Conservation (phyloP, 1,284 basidiomycete species). For the Trichosporon sp. region DNA sequence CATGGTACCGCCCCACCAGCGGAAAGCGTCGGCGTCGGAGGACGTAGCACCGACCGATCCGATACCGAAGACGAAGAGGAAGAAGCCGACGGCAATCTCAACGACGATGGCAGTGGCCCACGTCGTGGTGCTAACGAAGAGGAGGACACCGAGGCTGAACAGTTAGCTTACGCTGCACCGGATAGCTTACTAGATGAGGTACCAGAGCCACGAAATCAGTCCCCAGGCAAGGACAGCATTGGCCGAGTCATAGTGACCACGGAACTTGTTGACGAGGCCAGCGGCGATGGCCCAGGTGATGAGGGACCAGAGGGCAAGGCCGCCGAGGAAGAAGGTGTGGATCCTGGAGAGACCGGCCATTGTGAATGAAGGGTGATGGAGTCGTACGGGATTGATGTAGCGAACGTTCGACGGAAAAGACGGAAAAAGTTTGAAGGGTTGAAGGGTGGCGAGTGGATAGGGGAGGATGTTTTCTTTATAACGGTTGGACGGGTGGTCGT, state of each 20-base stretch:
- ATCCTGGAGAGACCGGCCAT: constrained; percentile 11
- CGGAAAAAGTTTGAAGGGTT: neutral
- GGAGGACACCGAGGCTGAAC: constrained; percentile 2
- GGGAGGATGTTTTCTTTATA: constrained; percentile 2
- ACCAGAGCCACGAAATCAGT: constrained; percentile 14
- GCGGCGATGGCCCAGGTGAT: constrained; percentile 17
- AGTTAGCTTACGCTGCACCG: neutral
- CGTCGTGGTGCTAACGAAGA: constrained; percentile 7
- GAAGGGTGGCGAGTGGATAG: constrained; percentile 4
- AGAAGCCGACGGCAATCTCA: constrained; percentile 15
- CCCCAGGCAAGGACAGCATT: constrained; percentile 16
- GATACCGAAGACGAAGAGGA: constrained; percentile 13
- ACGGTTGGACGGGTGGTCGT: neutral
- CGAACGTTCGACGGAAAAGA: neutral
- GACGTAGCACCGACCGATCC: neutral
- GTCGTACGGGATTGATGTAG: neutral
- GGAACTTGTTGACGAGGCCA: constrained; percentile 3
- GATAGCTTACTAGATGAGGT: constrained; percentile 7
- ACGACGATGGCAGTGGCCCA: constrained; percentile 13
- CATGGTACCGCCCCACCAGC: neutral
- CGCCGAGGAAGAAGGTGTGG: neutral
- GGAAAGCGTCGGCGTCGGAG: neutral
- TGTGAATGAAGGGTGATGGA: neutral
- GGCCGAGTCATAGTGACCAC: neutral
- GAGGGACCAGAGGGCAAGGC: constrained; percentile 14